Conservation (phyloP, 2,329 filamentous ascomycete species). For the Talaromyces sp. region DNA sequence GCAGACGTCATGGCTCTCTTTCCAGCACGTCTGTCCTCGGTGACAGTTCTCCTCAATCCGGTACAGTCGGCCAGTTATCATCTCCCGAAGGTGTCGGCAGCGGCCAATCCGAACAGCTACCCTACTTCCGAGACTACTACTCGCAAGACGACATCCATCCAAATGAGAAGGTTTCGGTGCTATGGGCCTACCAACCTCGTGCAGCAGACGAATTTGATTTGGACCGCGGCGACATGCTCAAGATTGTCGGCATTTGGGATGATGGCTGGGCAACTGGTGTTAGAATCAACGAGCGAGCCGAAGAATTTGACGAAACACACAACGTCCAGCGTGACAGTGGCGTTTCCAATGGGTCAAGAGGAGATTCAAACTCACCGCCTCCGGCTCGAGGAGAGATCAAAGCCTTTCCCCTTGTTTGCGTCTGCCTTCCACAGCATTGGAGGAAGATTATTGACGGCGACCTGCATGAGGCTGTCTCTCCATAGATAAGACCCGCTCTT, state of each 20-base stretch:
- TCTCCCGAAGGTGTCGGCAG: conserved; percentile 79
- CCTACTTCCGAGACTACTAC: conserved; percentile 98
- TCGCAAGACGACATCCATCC: conserved; percentile 94
- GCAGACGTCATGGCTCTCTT: conserved; percentile 78
- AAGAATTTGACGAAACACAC: conserved; percentile 78
- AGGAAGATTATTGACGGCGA: conserved; percentile 94
- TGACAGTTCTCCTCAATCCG: conserved; percentile 67
- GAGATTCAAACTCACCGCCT: conserved; percentile 55
- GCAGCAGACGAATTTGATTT: conserved; percentile 89
- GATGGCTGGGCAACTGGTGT: conserved; percentile 97
- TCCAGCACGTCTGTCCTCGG: conserved; percentile 77
- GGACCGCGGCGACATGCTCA: conserved; percentile 95
- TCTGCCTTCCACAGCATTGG: conserved; percentile 94
- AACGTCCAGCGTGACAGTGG: conserved; percentile 86
- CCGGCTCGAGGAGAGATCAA: conserved; percentile 79
- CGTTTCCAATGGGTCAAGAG: conserved; percentile 69
- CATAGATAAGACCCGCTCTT: conserved; percentile 13
- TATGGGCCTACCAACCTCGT: conserved; percentile 96
- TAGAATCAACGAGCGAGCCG: conserved; percentile 73
- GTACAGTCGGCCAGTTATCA: conserved; percentile 67
- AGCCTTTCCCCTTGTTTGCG: conserved; percentile 93
- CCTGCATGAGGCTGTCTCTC: conserved; percentile 22
- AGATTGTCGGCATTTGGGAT: conserved; percentile 97
- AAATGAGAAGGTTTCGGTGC: conserved; percentile 79
- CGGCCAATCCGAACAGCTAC: conserved; percentile 90